Evolutionary conservation across 768 basidiomycete species (phyloP).

Genomic region (Rhizopogon vinicolor): DNA sequence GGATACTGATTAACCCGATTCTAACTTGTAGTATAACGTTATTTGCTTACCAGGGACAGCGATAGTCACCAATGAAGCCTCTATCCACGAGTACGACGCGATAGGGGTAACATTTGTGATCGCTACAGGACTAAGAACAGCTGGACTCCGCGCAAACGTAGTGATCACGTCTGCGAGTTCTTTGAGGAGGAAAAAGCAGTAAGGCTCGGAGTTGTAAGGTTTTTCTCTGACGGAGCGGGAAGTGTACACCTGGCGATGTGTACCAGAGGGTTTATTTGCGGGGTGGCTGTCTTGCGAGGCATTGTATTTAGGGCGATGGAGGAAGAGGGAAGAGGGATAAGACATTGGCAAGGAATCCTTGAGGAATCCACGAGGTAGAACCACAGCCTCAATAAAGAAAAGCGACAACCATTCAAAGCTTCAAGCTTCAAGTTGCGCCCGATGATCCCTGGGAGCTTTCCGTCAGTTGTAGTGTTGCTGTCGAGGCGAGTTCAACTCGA

Average conservation of each 20-base stretch:
- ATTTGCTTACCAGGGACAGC: constrained; percentile 40
- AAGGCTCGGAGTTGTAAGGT: neutral
- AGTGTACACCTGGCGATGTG: neutral
- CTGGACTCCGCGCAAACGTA: constrained; percentile 11
- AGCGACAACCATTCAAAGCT: no score
- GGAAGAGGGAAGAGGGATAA: neutral
- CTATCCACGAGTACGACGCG: constrained; percentile 54
- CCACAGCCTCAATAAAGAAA: no score
- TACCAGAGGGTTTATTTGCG: neutral
- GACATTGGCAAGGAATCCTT: no score
- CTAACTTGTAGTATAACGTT: neutral
- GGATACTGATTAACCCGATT: neutral
- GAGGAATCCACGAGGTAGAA: no score
- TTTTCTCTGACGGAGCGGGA: neutral
- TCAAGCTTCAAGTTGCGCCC: no score
- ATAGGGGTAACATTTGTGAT: constrained; percentile 37
- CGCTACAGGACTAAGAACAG: constrained; percentile 12
- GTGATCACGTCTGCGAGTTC: constrained; percentile 15
- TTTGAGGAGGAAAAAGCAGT: constrained; percentile 13
- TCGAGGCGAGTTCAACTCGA: no score
- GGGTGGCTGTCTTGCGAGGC: neutral
- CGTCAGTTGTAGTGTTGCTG: no score
- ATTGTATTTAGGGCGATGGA: no score
- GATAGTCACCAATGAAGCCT: constrained; percentile 34
- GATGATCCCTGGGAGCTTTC: no score